Evolutionary conservation across 176 grass and related monocot genomes (phyloP).

Genomic region (Dendrocalamus sinicus): DNA sequence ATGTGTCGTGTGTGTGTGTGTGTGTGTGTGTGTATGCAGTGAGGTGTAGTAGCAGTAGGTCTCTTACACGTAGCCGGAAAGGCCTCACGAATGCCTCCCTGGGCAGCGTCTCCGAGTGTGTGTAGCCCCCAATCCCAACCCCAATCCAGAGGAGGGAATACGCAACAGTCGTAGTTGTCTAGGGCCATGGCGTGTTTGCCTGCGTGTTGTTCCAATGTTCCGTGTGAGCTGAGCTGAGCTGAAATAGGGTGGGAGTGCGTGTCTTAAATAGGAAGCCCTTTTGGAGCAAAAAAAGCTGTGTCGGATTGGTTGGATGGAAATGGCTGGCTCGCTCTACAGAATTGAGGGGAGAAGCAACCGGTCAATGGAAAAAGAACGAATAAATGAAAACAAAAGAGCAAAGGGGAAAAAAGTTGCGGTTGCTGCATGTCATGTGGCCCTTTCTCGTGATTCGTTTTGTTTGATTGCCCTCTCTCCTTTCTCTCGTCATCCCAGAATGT

Average conservation of each 20-base stretch:
- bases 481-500: conserved; percentile 24
- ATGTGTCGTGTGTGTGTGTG: not conserved
- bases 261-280: conserved; percentile 62
- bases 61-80: conserved; percentile 48
- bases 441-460: conserved; percentile 74
- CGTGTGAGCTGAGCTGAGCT: not conserved
- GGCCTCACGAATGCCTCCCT: not conserved
- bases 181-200: conserved; percentile 54
- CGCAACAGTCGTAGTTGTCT: conserved; percentile 34
- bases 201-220: not conserved
- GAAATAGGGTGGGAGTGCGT: not conserved
- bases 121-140: conserved; percentile 33
- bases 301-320: conserved; percentile 39
- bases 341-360: conserved; percentile 9
- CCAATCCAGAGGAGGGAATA: conserved; percentile 35
- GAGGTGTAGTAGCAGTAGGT: not conserved
- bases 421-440: not conserved
- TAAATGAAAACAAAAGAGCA: conserved; percentile 45
- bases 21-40: not conserved
- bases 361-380: conserved; percentile 58
- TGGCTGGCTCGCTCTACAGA: not conserved
- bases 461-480: conserved; percentile 34
- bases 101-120: conserved; percentile 35
- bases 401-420: conserved; percentile 48
- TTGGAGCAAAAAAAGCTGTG: conserved; percentile 49